Conservation (phyloP, 2,329 filamentous ascomycete genomes). For the Fusarium paranaense region DNA sequence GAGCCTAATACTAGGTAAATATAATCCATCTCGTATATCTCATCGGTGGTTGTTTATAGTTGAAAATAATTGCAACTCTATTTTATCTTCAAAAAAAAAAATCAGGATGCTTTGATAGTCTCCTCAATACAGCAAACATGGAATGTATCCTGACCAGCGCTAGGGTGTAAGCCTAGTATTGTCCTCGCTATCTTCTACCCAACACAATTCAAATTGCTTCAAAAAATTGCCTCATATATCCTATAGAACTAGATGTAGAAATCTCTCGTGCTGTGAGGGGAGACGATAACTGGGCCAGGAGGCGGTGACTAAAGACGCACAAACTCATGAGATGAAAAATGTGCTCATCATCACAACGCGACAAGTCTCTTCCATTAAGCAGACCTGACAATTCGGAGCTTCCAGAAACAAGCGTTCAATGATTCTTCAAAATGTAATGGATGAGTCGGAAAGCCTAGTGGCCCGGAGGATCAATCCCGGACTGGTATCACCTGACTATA, state of each 20-base stretch:
- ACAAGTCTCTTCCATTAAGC: neutral
- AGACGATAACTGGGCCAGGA: neutral
- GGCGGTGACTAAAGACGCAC: neutral
- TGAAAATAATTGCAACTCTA: neutral
- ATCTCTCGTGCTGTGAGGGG: neutral
- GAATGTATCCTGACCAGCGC: neutral
- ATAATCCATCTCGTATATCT: neutral
- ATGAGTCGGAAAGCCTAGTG: neutral
- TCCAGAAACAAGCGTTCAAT: neutral
- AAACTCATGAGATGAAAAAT: neutral
- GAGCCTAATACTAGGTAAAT: neutral
- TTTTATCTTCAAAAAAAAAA: neutral
- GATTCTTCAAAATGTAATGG: neutral
- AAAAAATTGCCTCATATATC: neutral
- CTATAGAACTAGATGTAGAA: neutral
- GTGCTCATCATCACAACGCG: neutral
- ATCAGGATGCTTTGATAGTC: neutral
- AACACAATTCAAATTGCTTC: neutral
- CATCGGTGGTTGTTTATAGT: fast-evolving
- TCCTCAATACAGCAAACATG: neutral
- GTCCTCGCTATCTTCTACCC: neutral
- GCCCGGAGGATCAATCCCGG: neutral
- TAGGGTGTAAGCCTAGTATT: neutral
- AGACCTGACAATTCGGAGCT: neutral
- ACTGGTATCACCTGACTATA: neutral